Evolutionary conservation across 2,329 filamentous ascomycete species (phyloP).

Genomic region (Tolypocladium endophyticum): DNA sequence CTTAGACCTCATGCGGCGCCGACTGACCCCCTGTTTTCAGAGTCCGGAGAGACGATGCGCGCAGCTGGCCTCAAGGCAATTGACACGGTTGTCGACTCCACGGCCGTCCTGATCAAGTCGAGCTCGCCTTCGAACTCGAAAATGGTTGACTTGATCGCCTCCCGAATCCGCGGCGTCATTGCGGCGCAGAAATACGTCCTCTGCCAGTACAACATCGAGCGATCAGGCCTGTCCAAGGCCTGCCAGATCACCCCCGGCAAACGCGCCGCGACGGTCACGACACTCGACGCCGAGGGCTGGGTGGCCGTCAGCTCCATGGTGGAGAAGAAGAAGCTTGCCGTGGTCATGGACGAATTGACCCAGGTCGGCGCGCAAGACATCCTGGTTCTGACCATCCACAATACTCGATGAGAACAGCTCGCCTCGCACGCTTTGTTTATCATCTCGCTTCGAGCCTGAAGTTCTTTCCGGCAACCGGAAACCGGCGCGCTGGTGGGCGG

Average conservation of each 20-base stretch:
- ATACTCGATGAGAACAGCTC: constrained; percentile 45
- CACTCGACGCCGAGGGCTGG: constrained; percentile 81
- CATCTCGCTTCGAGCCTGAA: background rate
- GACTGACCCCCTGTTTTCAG: constrained; percentile 31
- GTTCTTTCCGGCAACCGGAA: background rate
- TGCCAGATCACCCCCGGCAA: constrained; percentile 82
- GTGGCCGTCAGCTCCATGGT: constrained; percentile 94
- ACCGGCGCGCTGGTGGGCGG: background rate
- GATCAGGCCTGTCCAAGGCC: constrained; percentile 54
- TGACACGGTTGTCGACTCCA: constrained; percentile 81
- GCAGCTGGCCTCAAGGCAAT: constrained; percentile 90
- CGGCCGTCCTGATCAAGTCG: constrained; percentile 86
- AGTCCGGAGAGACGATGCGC: constrained; percentile 97
- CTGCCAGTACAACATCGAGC: constrained; percentile 90
- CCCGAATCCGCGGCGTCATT: constrained; percentile 86
- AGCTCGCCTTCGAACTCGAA: constrained; percentile 69
- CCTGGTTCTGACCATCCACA: constrained; percentile 75
- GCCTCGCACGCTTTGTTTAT: background rate
- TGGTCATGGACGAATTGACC: constrained; percentile 76
- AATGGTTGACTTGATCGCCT: constrained; percentile 74
- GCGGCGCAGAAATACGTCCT: constrained; percentile 89
- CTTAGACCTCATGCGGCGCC: background rate
- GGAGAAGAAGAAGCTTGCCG: constrained; percentile 72
- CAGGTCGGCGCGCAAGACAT: constrained; percentile 75
- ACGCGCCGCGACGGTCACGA: constrained; percentile 84